phyloP scores from a whole-genome alignment of 2,329 filamentous ascomycete species.

The Fusarium sp. region DNA sequence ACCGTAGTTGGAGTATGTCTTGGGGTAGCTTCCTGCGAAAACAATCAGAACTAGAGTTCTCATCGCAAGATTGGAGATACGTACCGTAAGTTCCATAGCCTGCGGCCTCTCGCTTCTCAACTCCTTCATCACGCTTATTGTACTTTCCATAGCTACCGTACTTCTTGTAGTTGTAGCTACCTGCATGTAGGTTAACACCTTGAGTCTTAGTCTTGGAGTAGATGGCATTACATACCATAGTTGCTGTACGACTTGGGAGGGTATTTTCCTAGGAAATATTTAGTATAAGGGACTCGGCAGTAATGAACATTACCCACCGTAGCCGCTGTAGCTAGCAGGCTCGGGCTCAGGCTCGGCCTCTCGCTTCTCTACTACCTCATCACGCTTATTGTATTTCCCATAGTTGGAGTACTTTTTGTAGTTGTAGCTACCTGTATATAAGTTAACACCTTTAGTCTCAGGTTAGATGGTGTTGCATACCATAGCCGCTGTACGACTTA shows the following conservation, averaged over 20 bases:
- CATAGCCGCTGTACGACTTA: constrained; percentile 17
- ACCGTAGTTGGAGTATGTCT: background rate
- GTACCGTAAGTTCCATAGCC: background rate
- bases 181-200: background rate
- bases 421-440: constrained; percentile 2
- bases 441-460: background rate
- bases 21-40: background rate
- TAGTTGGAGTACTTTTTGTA: constrained; percentile 28
- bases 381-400: constrained; percentile 17
- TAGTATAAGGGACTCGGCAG: background rate
- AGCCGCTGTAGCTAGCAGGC: background rate
- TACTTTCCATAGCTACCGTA: constrained; percentile 11
- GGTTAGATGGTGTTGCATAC: background rate
- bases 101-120: constrained; percentile 3
- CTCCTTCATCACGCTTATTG: constrained; percentile 17
- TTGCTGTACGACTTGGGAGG: constrained; percentile 13
- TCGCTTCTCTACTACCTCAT: background rate
- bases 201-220: no score
- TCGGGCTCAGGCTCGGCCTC: constrained; percentile 15
- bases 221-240: background rate
- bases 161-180: constrained; percentile 24
- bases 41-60: background rate
- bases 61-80: background rate
- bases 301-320: background rate
- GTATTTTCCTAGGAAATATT: background rate